Base-by-base conservation (phyloP, 495 filamentous ascomycete species). In the Neurospora sp. region DNA sequence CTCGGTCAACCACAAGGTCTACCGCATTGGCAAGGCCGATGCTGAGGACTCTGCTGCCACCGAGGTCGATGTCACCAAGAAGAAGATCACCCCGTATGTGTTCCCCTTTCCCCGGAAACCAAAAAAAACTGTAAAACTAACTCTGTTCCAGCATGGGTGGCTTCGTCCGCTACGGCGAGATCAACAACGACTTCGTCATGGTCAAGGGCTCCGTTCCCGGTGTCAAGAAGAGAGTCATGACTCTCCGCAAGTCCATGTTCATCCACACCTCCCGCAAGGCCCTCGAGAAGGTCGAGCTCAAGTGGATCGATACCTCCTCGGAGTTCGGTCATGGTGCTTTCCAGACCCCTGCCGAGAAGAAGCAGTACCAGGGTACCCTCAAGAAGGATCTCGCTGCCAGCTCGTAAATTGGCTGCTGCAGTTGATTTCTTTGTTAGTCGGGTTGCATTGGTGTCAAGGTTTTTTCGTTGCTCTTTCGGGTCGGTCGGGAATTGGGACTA, bases 251-350 rank as follows among this genome's bases (percentile, higher is more conserved):
- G 89, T 97, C 96, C 70, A 96, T 99, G 88, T 99, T 96, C 90
- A 90, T 88, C 76, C 96, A 99, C 90, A 98, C 94, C 73, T 96
- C 90, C 81, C 88, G 96, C 81, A 92, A 92, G 83, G 92, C 96
- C 46, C 88, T 96, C 82, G 96, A 99, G 92, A 98, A 98, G 92
- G 91, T 98, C 81, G 94, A 98, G 75, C 92, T 99, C 86, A 99
- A 99, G 87, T 99, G 96, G 96, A 98, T 99, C 90, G 96, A 99
- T 82, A 99, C 96, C 77, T 97, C 94, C 69, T 97, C 94, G 86
- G 97, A 99, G 90, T 99, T 98, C 88, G 96, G 96, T 85, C 96
- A 99, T 88, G 96, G 96, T 90, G 96, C 93, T 83, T 99, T 97
- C 92, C 96, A 99, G 89, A 98, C 94, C 71, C 86, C 90, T 81